These are phyloP conservation scores for Fragilaria crotonensis DNA, from an alignment of 108 stramenopile genomes.

Conservation along the genomic window DNA sequence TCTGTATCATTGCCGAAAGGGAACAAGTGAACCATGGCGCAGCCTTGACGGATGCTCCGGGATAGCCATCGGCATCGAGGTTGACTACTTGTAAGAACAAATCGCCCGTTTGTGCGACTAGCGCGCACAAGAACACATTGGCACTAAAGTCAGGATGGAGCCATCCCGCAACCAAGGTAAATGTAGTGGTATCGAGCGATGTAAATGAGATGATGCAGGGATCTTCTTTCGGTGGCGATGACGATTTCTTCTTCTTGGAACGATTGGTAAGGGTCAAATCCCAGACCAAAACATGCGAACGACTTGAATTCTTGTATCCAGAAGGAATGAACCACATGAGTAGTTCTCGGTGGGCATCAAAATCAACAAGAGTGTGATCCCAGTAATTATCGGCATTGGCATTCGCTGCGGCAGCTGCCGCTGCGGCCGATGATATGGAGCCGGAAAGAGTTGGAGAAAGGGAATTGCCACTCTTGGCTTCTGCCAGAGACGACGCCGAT, in stretches of 20 bases:
- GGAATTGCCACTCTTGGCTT: not conserved
- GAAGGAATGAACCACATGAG: slow-evolving; percentile 51
- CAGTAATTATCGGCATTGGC: slow-evolving; percentile 4
- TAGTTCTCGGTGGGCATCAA: slow-evolving; percentile 57
- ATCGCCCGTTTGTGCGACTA: slow-evolving; percentile 32
- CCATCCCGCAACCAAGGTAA: slow-evolving; percentile 27
- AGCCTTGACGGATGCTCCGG: not conserved
- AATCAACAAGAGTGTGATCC: slow-evolving; percentile 41
- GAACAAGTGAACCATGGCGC: not conserved
- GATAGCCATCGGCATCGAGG: not conserved
- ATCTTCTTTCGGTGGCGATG: not conserved
- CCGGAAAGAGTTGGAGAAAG: not conserved
- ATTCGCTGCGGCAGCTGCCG: not conserved
- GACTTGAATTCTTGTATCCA: slow-evolving; percentile 4
- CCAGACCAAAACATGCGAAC: slow-evolving; percentile 36
- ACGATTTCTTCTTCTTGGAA: slow-evolving; percentile 1
- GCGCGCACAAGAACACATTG: slow-evolving; percentile 23
- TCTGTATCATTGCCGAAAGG: not conserved
- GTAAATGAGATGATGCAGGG: slow-evolving; percentile 2
- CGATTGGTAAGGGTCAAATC: slow-evolving; percentile 18
- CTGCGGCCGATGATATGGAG: not conserved
- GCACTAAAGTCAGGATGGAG: slow-evolving; percentile 27
- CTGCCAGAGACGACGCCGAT: not conserved
- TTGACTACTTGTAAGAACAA: slow-evolving; percentile 16
- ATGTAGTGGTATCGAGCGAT: not conserved